Base-by-base conservation (phyloP, 352 stramenopile genomes). In the Pythium aristosporum region DNA sequence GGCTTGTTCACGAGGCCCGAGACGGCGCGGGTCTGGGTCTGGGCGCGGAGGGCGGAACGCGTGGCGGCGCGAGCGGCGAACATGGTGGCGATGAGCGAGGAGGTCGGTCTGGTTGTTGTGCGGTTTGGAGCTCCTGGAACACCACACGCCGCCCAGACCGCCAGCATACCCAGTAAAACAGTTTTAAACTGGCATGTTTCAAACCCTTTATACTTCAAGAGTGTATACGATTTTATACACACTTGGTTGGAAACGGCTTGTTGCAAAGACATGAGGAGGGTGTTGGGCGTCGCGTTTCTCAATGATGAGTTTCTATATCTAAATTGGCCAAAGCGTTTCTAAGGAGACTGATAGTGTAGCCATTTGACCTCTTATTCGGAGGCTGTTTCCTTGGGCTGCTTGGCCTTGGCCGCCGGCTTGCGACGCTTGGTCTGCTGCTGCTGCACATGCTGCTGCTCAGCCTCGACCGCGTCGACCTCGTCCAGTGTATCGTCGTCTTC, bases 1-100 rank as follows among this genome's bases (percentile, higher is more conserved):
- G 82, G 68, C 76, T 88, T 87, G 75, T 89, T 83, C 49, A 92
- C 68, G 50, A 92, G 79, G 72, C 56, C 56, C 8, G 82, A 85
- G 68, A 87, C 74, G 44, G 70, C 57, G 68, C 80, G 75, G 41
- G 67, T 66, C 66, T 88, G 57, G 46, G 67, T 66, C 66, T 88
- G 57, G 46, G 69, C 67, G 34, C 34, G 34, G 34, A 39, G 3
- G 18, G 61, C 61, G 54, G 73, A 39, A 57, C 77, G 75, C 55
- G 60, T 67, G 57, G 78, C 72, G 66, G 87, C 77, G 55, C 77
- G 81, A 25, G 41, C 53, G 57, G 74, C 77, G 74, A 88, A 67
- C 79, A 91, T 88, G 43, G 48, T 78, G 47, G 42, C n/a, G 28
- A 20, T 5, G 3, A 30, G 1, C 12, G n/a, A 20, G 57, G 11